Evolutionary conservation across 106 monocot species (phyloP), one percentile per base, ranked within the genome.

Genomic region (Phalaenopsis aphrodite): DNA sequence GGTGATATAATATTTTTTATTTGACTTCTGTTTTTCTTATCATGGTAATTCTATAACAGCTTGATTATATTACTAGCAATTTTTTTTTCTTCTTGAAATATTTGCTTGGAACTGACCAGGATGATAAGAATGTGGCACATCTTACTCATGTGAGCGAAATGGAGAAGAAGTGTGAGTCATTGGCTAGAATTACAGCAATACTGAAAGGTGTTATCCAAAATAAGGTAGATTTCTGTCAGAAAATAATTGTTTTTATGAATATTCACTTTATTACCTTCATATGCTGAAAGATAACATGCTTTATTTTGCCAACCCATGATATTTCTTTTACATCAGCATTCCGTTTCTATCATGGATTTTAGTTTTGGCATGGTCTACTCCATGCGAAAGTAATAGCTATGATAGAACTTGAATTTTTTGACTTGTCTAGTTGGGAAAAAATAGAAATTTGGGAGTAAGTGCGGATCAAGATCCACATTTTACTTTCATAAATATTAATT

Each of bases 91-190:
- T 57, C 37, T 77, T 82, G 67, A 42, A 19, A 47, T 84, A 75
- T 21, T 30, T 56, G 14, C 46, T 79, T 82, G 42, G 19, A 65
- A 38, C 38, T 78, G 36, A 77, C 64, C 88, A 93, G 98, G 94
- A 99, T 91, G 98, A 99, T 81, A 94, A 90, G 83, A 99, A 89
- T 81, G 88, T 93, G n/a, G 94, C 98, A 65, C 93, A 99, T 88
- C 88, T 99, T 56, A 99, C 92, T 36, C 98, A 99, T 91, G 94
- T 99, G 16, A 94, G 92, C 84, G 98, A 99, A 77, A 99, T 99
- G 98, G 94, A 99, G 79, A 99, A 94, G 86, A 99, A 99, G 71
- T 94, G 92, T 38, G 89, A 92, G 48, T 93, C 98, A 15, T 88
- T 99, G 87, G 91, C 86, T 56, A 94, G 94, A 89, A 99, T 91